Base-by-base conservation (phyloP, 495 filamentous ascomycete species). In the Aspergillus bertholletiae region DNA sequence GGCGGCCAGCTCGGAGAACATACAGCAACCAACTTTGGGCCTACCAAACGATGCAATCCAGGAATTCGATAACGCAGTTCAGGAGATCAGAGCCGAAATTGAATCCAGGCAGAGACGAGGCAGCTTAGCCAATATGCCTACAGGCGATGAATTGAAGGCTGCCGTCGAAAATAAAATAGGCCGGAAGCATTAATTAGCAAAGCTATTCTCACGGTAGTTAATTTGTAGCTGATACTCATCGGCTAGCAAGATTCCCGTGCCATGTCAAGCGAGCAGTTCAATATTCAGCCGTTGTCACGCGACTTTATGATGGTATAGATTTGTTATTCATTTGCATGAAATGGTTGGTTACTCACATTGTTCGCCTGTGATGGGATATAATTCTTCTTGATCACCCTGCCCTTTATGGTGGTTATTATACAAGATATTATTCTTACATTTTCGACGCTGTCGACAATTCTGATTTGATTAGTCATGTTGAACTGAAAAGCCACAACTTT, bases 61-160 rank as follows among this genome's bases (percentile, higher is more conserved):
- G 40, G 93, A 96, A 64, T 73, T 95, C 28, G 87, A 90, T 26
- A 90, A 96, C 63, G 85, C 87, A 7, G 78, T 96, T 0, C 72
- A 73, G 22, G 92, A 97, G 73, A 76, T 96, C 9, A 85, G 72
- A 62, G 76, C 66, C 35, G 90, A 90, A 63, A 80, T 88, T 53
- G 85, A 88, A 54, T 75, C 72, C 46, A 81, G 74, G 64, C 82
- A 75, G 62, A 70, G 67, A 61, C 75, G 75, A 46, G 81, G 84
- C n/a, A 75, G 70, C 55, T 70, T 62, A 1, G 71, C 69, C n/a
- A 74, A 61, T 21, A 76, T 80, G 69, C 76, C 78, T 6, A 72
- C 66, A 17, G 73, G 74, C 1, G 66, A 74, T 39, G 77, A 78
- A 46, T 46, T 80, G 58, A 79, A 74, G 55, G 62, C 53, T 60